These are phyloP conservation scores for Leccinum cinnamomeum DNA, from an alignment of 1,284 basidiomycete genomes.

Conservation along the genomic window DNA sequence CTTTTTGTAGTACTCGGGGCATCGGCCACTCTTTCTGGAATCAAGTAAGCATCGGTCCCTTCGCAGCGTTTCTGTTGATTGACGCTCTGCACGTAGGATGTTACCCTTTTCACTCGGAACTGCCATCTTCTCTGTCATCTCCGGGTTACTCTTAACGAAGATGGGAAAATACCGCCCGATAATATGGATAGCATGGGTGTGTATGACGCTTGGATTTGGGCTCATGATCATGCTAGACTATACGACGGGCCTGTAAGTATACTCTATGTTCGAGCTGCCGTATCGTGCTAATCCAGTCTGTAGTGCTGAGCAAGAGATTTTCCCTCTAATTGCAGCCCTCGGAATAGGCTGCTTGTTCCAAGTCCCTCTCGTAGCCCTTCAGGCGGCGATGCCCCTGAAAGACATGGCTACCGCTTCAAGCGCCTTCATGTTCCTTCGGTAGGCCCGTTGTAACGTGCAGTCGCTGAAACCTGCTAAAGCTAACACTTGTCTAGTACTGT, in stretches of 20 bases:
- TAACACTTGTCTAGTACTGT: slow-evolving; percentile 46
- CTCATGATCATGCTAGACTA: slow-evolving; percentile 58
- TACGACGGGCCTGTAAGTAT: slow-evolving; percentile 46
- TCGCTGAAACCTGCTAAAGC: neutral
- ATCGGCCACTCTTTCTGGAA: slow-evolving; percentile 72
- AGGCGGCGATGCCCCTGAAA: slow-evolving; percentile 79
- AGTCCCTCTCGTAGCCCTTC: slow-evolving; percentile 52
- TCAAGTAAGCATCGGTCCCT: slow-evolving; percentile 46
- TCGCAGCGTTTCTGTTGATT: neutral
- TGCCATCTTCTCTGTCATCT: slow-evolving; percentile 54
- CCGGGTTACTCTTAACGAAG: slow-evolving; percentile 61
- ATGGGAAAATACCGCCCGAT: slow-evolving; percentile 63
- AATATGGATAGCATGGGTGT: slow-evolving; percentile 58
- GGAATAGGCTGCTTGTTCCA: neutral
- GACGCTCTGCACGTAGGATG: slow-evolving; percentile 50
- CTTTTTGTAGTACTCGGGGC: slow-evolving; percentile 56
- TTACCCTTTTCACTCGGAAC: slow-evolving; percentile 71
- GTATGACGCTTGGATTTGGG: slow-evolving; percentile 63
- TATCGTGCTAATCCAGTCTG: slow-evolving; percentile 5
- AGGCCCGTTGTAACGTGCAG: slow-evolving; percentile 7
- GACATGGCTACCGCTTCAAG: slow-evolving; percentile 80
- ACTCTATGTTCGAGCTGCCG: neutral
- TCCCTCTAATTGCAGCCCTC: slow-evolving; percentile 46
- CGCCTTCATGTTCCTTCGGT: slow-evolving; percentile 73
- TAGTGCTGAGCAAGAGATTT: slow-evolving; percentile 61